Evolutionary conservation across 2,329 filamentous ascomycete genomes (phyloP), one percentile per base, ranked within the genome.

Genomic region (Alternaria postmessia): DNA sequence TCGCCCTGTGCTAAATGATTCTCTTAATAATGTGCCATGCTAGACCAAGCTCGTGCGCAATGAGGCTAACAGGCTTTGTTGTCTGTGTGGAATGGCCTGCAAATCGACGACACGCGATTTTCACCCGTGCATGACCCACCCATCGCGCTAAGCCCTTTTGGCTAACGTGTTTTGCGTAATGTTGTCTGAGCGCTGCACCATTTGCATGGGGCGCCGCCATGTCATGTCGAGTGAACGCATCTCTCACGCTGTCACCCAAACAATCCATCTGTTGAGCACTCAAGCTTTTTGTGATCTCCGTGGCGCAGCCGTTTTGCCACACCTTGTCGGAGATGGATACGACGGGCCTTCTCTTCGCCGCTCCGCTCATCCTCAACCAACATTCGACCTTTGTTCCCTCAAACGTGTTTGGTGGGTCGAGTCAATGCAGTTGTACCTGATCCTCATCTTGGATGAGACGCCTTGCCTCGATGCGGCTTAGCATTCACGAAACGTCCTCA

Each of bases 1-100:
- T 62, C 46, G 48, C 55, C 56, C 56, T 63, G 57, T 62, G 64
- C 64, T 59, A 63, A 57, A 48, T 52, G 64, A 64, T 69, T 63
- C 57, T 71, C 61, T 72, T 72, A 70, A 67, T 64, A 70, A 71
- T 65, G 54, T 56, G 59, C 52, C 51, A 58, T 53, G 32, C 58
- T 61, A 66, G 63, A 63, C 56, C 53, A 55, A 14, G 57, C 54
- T 57, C 48, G 63, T 66, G 63, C 65, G 52, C 51, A 60, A 46
- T 44, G 62, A 60, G 63, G 65, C 65, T 66, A 70, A 63, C 41
- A 66, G 63, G 60, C 66, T 62, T 69, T 65, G 64, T 59, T 66
- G 51, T 64, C 58, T 65, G 63, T 54, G 64, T 66, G 66, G 61
- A 61, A 68, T 51, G 57, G 32, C 47, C 46, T 68, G 67, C 67